Evolutionary conservation across 2,329 filamentous ascomycete genomes (phyloP).

Genomic region (Beauveria sp.): DNA sequence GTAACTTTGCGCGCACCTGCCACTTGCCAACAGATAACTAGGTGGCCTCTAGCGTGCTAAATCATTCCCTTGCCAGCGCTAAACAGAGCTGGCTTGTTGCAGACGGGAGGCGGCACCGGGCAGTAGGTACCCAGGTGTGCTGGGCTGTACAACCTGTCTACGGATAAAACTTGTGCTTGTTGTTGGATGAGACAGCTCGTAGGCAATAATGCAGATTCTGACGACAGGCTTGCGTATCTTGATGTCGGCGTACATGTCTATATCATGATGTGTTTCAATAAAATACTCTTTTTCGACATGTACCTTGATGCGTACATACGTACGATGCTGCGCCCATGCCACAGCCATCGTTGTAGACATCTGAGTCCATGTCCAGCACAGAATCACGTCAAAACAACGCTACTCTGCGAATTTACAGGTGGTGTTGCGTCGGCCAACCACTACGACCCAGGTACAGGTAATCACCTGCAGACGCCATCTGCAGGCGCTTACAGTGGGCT

Average conservation of each 20-base stretch:
- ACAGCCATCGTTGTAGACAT: no score
- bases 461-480: not conserved
- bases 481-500: constrained; percentile 1
- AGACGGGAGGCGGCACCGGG: no score
- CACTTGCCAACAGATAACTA: not conserved
- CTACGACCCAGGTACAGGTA: not conserved
- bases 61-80: not conserved
- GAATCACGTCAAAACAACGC: no score
- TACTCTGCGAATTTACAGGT: not conserved
- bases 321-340: no score
- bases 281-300: not conserved
- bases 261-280: not conserved
- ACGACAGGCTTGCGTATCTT: not conserved
- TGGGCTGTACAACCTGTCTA: not conserved
- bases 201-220: not conserved
- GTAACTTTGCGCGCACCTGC: not conserved
- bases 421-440: not conserved
- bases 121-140: not conserved
- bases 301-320: not conserved
- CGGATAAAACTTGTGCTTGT: no score
- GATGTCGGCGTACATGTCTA: not conserved
- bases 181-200: no score
- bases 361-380: no score
- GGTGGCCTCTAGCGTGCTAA: not conserved
- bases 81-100: not conserved